A percentile compares a stretch with the other conserved stretches of the same genome.
Evolutionary conservation across 257 asterid genomes (phyloP).

Genomic region (Agastache rugosa): DNA sequence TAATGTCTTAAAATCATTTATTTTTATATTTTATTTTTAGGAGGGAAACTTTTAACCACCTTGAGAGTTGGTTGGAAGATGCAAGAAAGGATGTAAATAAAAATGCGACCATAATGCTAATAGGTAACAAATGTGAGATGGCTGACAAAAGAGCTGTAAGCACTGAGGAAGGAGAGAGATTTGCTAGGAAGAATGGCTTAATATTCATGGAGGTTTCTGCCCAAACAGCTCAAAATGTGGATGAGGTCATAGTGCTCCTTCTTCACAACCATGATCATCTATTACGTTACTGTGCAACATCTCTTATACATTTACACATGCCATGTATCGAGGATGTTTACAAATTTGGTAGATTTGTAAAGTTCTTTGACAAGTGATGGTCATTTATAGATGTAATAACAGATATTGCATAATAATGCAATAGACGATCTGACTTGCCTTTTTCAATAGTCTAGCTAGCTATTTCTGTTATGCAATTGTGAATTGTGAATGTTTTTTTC

Average conservation of each 20-base stretch:
- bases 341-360: no score
- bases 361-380: no score
- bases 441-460: no score
- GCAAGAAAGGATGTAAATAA: constrained; percentile 78
- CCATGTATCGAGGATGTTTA: no score
- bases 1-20: no score
- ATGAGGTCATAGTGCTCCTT: constrained; percentile 53
- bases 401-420: no score
- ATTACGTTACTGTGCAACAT: no score
- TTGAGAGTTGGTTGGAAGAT: constrained; percentile 87
- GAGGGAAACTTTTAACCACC: constrained; percentile 87
- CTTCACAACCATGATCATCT: not conserved
- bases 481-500: not conserved
- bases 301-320: no score
- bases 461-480: no score
- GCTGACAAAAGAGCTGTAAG: constrained; percentile 84
- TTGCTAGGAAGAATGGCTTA: constrained; percentile 80
- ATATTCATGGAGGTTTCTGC: constrained; percentile 92
- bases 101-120: constrained; percentile 76
- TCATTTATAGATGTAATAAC: no score
- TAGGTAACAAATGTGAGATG: constrained; percentile 78
- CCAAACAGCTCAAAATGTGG: constrained; percentile 85
- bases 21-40: constrained; percentile 32
- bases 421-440: no score
- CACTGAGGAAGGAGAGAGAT: constrained; percentile 82